Evolutionary conservation across 1,139 yeast species (phyloP).

Genomic region (Candida pseudoviswanathii): DNA sequence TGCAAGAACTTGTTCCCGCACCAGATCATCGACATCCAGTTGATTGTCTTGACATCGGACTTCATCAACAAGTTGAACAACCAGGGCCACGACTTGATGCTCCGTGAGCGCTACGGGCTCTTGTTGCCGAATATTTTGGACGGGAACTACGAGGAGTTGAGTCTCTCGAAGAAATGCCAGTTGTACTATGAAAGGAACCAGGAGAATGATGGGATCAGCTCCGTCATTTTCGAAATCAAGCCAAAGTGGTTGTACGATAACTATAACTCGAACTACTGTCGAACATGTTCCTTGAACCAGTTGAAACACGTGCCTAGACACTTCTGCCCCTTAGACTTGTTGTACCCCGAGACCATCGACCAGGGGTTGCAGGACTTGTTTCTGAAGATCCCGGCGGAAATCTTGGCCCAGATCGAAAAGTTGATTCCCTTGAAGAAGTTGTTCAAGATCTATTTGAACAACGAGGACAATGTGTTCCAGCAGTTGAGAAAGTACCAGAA

Average conservation of each 20-base stretch:
- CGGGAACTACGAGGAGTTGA: constrained; percentile 30
- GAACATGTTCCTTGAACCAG: constrained; percentile 49
- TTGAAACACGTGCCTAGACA: constrained; percentile 36
- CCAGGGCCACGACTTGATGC: constrained; percentile 33
- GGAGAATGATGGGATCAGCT: constrained; percentile 19
- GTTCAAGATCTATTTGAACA: constrained; percentile 29
- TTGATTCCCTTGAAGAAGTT: constrained; percentile 33
- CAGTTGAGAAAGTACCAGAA: constrained; percentile 40
- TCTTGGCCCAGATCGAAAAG: constrained; percentile 23
- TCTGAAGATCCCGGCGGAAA: constrained; percentile 26
- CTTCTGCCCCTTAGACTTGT: constrained; percentile 48
- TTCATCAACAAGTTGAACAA: constrained; percentile 35
- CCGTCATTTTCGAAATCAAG: constrained; percentile 45
- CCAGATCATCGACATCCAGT: constrained; percentile 41
- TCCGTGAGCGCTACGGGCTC: constrained; percentile 42
- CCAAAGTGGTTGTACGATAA: constrained; percentile 54
- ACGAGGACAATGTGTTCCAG: constrained; percentile 40
- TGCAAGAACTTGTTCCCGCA: constrained; percentile 44
- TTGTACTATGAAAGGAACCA: constrained; percentile 23
- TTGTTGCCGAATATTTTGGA: constrained; percentile 43
- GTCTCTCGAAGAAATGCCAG: constrained; percentile 41
- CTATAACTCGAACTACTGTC: constrained; percentile 38
- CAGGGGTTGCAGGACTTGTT: constrained; percentile 40
- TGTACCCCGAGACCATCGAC: constrained; percentile 35
- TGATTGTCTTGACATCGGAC: constrained; percentile 37